Evolutionary conservation across 106 monocot genomes (phyloP).

Genomic region (Acorus calamus): DNA sequence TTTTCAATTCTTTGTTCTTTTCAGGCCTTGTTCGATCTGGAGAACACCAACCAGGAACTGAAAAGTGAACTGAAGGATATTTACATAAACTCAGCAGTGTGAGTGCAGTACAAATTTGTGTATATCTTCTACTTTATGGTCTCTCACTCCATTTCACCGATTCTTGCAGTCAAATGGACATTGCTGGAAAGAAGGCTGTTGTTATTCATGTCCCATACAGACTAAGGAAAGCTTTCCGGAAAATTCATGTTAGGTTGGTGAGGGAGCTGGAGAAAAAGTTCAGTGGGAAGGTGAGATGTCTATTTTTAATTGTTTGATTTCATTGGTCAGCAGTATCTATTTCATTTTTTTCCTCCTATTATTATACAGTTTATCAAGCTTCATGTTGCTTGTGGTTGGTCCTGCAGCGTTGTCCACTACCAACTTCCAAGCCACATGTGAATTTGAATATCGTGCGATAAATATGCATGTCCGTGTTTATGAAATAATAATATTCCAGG

Average conservation of each 20-base stretch:
- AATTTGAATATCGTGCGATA: too few relatives aligned
- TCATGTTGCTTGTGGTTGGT: too few relatives aligned
- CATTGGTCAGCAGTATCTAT: too few relatives aligned
- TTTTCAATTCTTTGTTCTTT: neutral
- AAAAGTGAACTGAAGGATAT: constrained; percentile 94
- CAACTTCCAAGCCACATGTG: too few relatives aligned
- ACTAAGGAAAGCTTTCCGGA: constrained; percentile 66
- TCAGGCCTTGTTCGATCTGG: constrained; percentile 78
- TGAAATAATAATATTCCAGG: too few relatives aligned
- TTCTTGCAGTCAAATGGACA: constrained; percentile 54
- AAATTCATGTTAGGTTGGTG: constrained; percentile 85
- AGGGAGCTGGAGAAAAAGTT: constrained; percentile 97
- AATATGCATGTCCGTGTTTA: too few relatives aligned
- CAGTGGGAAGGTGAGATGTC: constrained; percentile 64
- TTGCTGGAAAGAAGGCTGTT: constrained; percentile 68
- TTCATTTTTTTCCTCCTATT: too few relatives aligned
- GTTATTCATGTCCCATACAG: constrained; percentile 82
- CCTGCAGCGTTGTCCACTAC: too few relatives aligned
- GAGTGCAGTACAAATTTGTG: constrained; percentile 1
- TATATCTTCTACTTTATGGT: neutral
- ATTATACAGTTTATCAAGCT: too few relatives aligned
- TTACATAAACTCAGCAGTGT: constrained; percentile 74
- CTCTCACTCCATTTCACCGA: neutral
- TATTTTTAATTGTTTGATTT: too few relatives aligned
- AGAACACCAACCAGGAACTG: constrained; percentile 75